Evolutionary conservation across 495 filamentous ascomycete genomes (phyloP).

Genomic region (Penicillium samsonianum): DNA sequence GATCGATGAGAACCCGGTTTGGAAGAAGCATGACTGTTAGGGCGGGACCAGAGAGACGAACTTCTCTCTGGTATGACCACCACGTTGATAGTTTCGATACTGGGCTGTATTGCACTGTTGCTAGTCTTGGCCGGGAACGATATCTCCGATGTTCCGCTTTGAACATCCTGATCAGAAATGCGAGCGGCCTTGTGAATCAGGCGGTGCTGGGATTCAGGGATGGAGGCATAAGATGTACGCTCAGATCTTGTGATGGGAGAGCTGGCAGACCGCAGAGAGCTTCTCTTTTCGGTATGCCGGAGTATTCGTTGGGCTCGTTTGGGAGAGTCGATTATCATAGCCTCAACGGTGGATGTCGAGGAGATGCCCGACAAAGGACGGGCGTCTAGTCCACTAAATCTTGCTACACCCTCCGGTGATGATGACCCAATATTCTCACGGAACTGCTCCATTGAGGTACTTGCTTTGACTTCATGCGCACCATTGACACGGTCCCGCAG

Average conservation of each 20-base stretch:
- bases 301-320: conserved; percentile 54
- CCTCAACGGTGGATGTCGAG: conserved; percentile 69
- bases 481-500: conserved; percentile 39
- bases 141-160: conserved; percentile 60
- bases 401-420: conserved; percentile 26
- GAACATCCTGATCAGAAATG: conserved; percentile 52
- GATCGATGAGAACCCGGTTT: conserved; percentile 40
- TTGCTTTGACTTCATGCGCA: conserved; percentile 24
- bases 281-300: conserved; percentile 71
- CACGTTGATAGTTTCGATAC: conserved; percentile 63
- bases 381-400: conserved; percentile 38
- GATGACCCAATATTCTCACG: conserved; percentile 49
- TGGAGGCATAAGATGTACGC: conserved; percentile 46
- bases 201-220: conserved; percentile 46
- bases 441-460: conserved; percentile 40
- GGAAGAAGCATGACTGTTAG: conserved; percentile 42
- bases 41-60: conserved; percentile 60
- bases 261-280: conserved; percentile 55
- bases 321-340: conserved; percentile 64
- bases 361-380: conserved; percentile 62
- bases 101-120: conserved; percentile 48
- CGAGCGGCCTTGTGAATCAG: conserved; percentile 47
- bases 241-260: conserved; percentile 46
- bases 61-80: conserved; percentile 70
- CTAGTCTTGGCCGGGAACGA: conserved; percentile 56